phyloP scores from a whole-genome alignment of 495 filamentous ascomycete species.

The Cairneyella variabilis region DNA sequence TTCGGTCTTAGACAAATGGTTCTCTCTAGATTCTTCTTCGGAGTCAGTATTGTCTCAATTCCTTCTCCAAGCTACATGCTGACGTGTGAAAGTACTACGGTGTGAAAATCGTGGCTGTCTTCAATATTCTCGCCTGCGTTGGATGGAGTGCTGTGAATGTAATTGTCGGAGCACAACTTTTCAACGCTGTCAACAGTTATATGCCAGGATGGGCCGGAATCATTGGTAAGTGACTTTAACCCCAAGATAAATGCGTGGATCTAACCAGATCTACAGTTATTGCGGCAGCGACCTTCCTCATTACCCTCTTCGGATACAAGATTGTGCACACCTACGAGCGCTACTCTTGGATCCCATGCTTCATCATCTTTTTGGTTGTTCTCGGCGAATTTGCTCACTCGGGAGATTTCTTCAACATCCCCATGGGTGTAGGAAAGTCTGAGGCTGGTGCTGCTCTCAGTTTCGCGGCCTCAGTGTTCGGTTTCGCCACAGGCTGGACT shows the following conservation, averaged over 20 bases:
- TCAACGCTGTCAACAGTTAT: constrained; percentile 68
- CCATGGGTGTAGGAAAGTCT: constrained; percentile 57
- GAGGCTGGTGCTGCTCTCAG: constrained; percentile 66
- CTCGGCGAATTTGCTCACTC: constrained; percentile 71
- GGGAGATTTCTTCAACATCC: constrained; percentile 65
- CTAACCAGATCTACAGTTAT: constrained; percentile 60
- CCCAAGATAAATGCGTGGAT: too few species aligned
- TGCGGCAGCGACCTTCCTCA: constrained; percentile 62
- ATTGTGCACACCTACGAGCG: constrained; percentile 78
- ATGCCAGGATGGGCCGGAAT: constrained; percentile 76
- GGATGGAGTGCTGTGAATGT: constrained; percentile 70
- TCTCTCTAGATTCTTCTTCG: constrained; percentile 78
- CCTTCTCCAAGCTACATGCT: neutral
- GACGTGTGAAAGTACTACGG: constrained; percentile 9
- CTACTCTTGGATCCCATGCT: constrained; percentile 74
- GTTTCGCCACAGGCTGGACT: constrained; percentile 80
- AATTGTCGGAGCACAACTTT: constrained; percentile 79
- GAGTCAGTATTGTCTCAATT: constrained; percentile 53
- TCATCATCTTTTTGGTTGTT: constrained; percentile 74
- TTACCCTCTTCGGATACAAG: constrained; percentile 75
- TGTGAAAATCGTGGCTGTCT: constrained; percentile 54
- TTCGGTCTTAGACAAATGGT: constrained; percentile 87
- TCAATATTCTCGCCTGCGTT: constrained; percentile 74
- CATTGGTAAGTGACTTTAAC: constrained; percentile 38
- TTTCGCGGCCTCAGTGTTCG: constrained; percentile 70